These are phyloP conservation scores for Alternaria angustiovoidea DNA, from an alignment of 2,329 filamentous ascomycete species.

Conservation along the genomic window DNA sequence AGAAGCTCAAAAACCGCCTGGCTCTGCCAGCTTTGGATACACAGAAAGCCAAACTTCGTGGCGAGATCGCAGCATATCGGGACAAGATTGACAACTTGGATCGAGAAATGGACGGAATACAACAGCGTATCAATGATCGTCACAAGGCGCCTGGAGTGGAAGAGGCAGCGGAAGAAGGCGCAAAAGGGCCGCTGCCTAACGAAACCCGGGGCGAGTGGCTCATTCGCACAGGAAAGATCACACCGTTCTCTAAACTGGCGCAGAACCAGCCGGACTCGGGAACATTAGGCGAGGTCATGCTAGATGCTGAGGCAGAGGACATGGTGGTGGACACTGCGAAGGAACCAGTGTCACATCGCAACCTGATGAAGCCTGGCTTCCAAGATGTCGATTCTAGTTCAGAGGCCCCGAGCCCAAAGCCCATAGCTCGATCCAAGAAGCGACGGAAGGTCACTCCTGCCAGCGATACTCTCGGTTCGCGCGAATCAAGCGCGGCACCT, in stretches of 20 bases:
- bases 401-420: conserved; percentile 42
- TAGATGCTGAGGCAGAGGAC: conserved; percentile 80
- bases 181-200: conserved; percentile 72
- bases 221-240: conserved; percentile 96
- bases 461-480: conserved; percentile 20
- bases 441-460: conserved; percentile 41
- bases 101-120: conserved; percentile 80
- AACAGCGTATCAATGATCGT: conserved; percentile 79
- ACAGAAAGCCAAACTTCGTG: conserved; percentile 66
- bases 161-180: conserved; percentile 53
- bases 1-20: conserved; percentile 65
- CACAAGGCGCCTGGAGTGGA: conserved; percentile 64
- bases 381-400: conserved; percentile 40
- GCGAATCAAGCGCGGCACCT: conserved; percentile 26
- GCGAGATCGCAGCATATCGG: conserved; percentile 72
- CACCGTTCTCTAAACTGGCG: conserved; percentile 85
- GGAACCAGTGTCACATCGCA: conserved; percentile 56
- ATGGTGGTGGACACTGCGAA: conserved; percentile 56
- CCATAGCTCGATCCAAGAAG: conserved; percentile 49
- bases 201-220: conserved; percentile 89
- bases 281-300: conserved; percentile 76
- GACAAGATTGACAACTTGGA: conserved; percentile 70
- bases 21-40: conserved; percentile 62
- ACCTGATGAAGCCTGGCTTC: conserved; percentile 60
- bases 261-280: conserved; percentile 70